phyloP scores from a whole-genome alignment of 257 asterid species.

The Euphrasia confusa region DNA sequence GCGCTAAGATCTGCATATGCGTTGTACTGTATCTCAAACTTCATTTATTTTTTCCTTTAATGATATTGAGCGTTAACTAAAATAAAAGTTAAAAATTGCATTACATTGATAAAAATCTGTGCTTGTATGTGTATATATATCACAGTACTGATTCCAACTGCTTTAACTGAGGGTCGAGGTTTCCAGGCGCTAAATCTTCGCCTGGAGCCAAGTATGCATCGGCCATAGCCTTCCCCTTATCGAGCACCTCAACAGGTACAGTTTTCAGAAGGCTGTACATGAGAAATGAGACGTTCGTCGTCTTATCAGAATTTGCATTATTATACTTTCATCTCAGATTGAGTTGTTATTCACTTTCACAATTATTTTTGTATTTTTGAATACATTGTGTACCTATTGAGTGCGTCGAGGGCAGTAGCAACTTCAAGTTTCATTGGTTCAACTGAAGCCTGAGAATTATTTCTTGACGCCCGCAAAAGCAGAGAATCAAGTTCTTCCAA shows the following conservation, averaged over 20 bases:
- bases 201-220: constrained; percentile 53
- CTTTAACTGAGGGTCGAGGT: constrained; percentile 54
- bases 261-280: constrained; percentile 64
- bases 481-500: constrained; percentile 94
- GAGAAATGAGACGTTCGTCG: background rate
- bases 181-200: constrained; percentile 33
- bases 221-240: constrained; percentile 82
- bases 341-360: too few species aligned
- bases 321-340: too few species aligned
- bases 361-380: too few species aligned
- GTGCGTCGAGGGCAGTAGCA: constrained; percentile 49
- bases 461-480: constrained; percentile 79
- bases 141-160: constrained; percentile 64
- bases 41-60: too few species aligned
- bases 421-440: constrained; percentile 62
- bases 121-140: background rate
- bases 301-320: too few species aligned
- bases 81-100: too few species aligned
- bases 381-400: constrained; percentile 49
- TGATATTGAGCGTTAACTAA: too few species aligned
- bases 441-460: constrained; percentile 47
- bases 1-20: too few species aligned
- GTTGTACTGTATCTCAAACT: too few species aligned
- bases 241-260: constrained; percentile 72
- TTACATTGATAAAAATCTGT: too few species aligned